A percentile compares a stretch with the other conserved stretches of the same genome.
Conservation (phyloP, 2,329 filamentous ascomycete species). For the Berkeleyomyces basicola region DNA sequence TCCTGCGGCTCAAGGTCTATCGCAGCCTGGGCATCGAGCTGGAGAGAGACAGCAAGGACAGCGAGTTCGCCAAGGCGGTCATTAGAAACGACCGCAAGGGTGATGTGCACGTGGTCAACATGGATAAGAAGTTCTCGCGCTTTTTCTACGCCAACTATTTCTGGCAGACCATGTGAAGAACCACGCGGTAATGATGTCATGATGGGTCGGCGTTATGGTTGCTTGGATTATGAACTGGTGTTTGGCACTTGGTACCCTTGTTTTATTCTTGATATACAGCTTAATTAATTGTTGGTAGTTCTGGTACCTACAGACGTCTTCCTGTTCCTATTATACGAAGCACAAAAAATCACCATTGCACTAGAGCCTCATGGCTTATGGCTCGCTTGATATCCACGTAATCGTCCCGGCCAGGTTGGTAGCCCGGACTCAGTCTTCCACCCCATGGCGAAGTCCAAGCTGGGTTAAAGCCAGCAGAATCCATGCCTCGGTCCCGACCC, state of each 20-base stretch:
- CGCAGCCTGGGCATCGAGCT: conserved; percentile 81
- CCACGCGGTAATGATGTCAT: conserved; percentile 5
- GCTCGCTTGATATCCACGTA: conserved; percentile 8
- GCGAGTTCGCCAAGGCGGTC: conserved; percentile 72
- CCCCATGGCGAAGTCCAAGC: conserved; percentile 7
- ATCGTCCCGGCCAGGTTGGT: not conserved
- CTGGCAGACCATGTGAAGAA: conserved; percentile 63
- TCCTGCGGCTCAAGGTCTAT: conserved; percentile 76
- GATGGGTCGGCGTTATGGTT: not conserved
- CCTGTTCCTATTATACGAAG: not conserved
- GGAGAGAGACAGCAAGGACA: conserved; percentile 53
- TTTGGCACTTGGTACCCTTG: not conserved
- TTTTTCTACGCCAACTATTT: conserved; percentile 95
- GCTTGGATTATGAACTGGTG: not conserved
- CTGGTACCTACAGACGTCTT: not conserved
- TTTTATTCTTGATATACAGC: not conserved
- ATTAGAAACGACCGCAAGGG: conserved; percentile 74
- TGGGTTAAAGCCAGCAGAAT: not conserved
- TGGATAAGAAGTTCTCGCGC: conserved; percentile 79
- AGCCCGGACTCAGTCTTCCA: not conserved
- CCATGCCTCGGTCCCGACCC: conserved; percentile 10
- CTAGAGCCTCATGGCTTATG: conserved; percentile 8
- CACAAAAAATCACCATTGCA: not conserved
- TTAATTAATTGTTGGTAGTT: not conserved
- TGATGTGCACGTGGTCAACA: conserved; percentile 85